Percentiles rank a stretch among this genome's conserved stretches.
Evolutionary conservation across 495 filamentous ascomycete species (phyloP).

Genomic region (Talaromyces liani): DNA sequence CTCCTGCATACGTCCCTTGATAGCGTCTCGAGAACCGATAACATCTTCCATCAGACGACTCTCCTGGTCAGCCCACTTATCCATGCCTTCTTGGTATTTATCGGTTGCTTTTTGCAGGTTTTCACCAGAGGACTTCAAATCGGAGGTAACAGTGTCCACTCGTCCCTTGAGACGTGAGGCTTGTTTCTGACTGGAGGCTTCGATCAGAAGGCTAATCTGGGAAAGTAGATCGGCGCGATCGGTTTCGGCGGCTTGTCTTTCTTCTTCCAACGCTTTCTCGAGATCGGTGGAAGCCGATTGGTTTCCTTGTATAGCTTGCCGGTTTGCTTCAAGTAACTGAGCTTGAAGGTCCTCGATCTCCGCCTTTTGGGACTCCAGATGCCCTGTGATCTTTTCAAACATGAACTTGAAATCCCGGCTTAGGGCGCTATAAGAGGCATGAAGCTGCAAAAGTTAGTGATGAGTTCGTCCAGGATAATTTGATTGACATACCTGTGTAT

Average conservation of each 20-base stretch:
- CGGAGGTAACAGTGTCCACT: conserved; percentile 51
- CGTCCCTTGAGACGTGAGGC: conserved; percentile 60
- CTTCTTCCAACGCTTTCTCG: conserved; percentile 66
- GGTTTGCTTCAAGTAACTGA: conserved; percentile 61
- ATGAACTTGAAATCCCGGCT: conserved; percentile 82
- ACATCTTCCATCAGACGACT: conserved; percentile 62
- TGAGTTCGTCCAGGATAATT: neutral
- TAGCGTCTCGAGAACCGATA: conserved; percentile 58
- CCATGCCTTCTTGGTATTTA: conserved; percentile 63
- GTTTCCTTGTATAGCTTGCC: conserved; percentile 57
- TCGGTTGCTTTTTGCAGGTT: conserved; percentile 55
- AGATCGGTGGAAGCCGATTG: conserved; percentile 57
- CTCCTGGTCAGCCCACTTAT: conserved; percentile 66
- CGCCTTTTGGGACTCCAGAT: conserved; percentile 66
- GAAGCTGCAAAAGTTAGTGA: conserved; percentile 43
- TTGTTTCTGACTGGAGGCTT: conserved; percentile 63
- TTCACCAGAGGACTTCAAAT: conserved; percentile 53
- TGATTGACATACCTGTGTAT: conserved; percentile 49
- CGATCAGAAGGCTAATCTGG: conserved; percentile 70
- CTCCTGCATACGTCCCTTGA: conserved; percentile 75
- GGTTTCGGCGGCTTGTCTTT: conserved; percentile 60
- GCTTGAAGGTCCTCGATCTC: conserved; percentile 66
- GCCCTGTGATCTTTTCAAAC: conserved; percentile 70
- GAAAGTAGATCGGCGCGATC: conserved; percentile 68
- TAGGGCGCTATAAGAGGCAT: conserved; percentile 77